Base-by-base conservation (phyloP, 2,329 filamentous ascomycete species). In the Sarocladiaceae sp. region DNA sequence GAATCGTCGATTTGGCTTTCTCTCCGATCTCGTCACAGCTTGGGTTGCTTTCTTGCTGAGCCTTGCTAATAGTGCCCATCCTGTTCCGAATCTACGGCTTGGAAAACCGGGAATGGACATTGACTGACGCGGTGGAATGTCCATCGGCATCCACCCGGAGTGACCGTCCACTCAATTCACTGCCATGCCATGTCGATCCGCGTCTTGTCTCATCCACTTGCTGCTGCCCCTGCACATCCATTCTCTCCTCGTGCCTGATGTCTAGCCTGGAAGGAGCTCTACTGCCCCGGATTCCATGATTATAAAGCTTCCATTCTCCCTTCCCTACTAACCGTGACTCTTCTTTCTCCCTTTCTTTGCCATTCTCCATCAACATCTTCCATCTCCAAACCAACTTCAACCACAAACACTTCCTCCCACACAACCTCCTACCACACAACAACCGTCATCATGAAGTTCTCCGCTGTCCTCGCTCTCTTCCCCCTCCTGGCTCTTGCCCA, bases 401-500 rank as follows among this genome's bases (percentile, higher is more conserved):
- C 50, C 46, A 56, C 37, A 58, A 44, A 53, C 55, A 12, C 35
- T 37, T 37, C n/a, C 35, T 17, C n/a, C n/a, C 20, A n/a, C n/a
- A n/a, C n/a, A n/a, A 33, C 15, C 29, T 33, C 15, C 29, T 15
- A 33, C 29, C 15, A 33, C 8, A 54, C 29, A 55, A 52, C 55
- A 50, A 37, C 47, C 60, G 60, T 39, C 53, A 71, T 47, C 20
- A 59, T 72, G 70, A 70, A 70, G 66, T 66, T 69, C 65, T 62
- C 66, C 60, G 60, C 54, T 46, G 15, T 60, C 57, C 39, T 68
- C 55, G 54, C 67, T 52, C 60, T 63, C 33, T 50, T 50, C 47
- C 47, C 47, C 56, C 57, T 70, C 40, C 62, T 62, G 48, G 63
- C 66, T 52, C 54, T 61, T 37, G 64, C 60, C 55, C 56, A 66